Evolutionary conservation across 176 grass and related monocot species (phyloP).

Genomic region (Rhynchospora pubera): DNA sequence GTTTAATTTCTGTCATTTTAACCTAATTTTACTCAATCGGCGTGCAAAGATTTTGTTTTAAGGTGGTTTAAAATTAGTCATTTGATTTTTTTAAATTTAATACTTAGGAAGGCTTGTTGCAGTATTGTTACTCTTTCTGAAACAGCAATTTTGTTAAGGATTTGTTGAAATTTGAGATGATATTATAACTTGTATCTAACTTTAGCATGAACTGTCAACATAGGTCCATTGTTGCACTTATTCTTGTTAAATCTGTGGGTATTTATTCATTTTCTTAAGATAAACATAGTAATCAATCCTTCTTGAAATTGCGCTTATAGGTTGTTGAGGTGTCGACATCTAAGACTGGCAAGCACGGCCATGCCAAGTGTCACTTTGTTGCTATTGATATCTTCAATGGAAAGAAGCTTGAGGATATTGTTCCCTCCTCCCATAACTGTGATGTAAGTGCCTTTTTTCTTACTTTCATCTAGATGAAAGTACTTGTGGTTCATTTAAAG

Average conservation of each 20-base stretch:
- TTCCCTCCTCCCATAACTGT: slow-evolving; percentile 94
- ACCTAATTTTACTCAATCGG: neutral
- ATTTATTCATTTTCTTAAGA: neutral
- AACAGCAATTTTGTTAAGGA: neutral
- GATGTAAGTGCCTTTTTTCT: slow-evolving; percentile 41
- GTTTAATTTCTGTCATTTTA: neutral
- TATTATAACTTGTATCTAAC: neutral
- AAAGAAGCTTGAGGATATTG: slow-evolving; percentile 96
- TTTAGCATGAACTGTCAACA: neutral
- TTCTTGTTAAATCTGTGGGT: neutral
- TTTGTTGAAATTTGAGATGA: too few relatives aligned
- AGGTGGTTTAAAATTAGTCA: neutral
- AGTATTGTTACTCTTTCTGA: neutral
- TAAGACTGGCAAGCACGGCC: slow-evolving; percentile 94
- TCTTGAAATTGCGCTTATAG: slow-evolving; percentile 25
- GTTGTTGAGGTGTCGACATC: slow-evolving; percentile 97
- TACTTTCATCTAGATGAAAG: neutral
- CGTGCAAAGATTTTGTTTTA: neutral
- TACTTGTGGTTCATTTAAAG: neutral
- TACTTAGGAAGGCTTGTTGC: too few relatives aligned
- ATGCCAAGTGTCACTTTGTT: slow-evolving; percentile 96
- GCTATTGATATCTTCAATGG: slow-evolving; percentile 92
- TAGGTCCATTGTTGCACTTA: neutral
- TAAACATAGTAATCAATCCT: neutral
- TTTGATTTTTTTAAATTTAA: too few relatives aligned